Evolutionary conservation across 78 protist genomes (phyloP), one percentile per base, ranked within the genome.

Genomic region (Dictyostelium purpureum): DNA sequence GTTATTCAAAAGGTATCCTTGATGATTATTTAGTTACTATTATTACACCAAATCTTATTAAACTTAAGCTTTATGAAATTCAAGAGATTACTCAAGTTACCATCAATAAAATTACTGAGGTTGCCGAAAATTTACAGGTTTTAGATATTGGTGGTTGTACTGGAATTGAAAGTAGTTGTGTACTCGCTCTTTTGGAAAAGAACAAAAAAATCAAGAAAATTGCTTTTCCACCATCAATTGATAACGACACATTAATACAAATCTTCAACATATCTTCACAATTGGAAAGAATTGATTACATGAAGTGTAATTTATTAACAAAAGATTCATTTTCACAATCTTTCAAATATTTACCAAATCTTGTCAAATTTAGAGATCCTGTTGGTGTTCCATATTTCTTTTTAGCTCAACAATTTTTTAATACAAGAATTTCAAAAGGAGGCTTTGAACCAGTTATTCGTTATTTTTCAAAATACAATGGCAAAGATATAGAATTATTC

Each of bases 61-160:
- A 85, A 51, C 40, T 85, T 3, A 70, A 57, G 16, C 37, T 85
- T 33, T 73, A 45, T 51, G 43, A 37, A n/a, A 73, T 21, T n/a
- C 24, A 59, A 21, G 43, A 42, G 14, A 56, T 85, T 42, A 73
- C 80, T 2, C 38, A 73, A 26, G 19, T 7, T 9, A 26, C 76
- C 2, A 16, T 73, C 16, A 19, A 56, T 1, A 5, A 11, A 9
- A 35, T 85, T 11, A 42, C 71, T 14, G 9, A 21, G 0, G 33
- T 19, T 5, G 16, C 52, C 11, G 26, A 24, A 33, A 38, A 56
- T 12, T 40, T 85, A 0, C 82, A 85, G 2, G 51, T 73, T 6
- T 70, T 85, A 7, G 92, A 85, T 85, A 28, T 51, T 6, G 75
- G 75, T 43, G 56, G 35, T 38, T 85, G 92, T 59, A 42, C 18